Percentiles rank a stretch among this genome's conserved stretches.
Evolutionary conservation across 75 land plant species (phyloP).

Genomic region (Sequoia sempervirens): DNA sequence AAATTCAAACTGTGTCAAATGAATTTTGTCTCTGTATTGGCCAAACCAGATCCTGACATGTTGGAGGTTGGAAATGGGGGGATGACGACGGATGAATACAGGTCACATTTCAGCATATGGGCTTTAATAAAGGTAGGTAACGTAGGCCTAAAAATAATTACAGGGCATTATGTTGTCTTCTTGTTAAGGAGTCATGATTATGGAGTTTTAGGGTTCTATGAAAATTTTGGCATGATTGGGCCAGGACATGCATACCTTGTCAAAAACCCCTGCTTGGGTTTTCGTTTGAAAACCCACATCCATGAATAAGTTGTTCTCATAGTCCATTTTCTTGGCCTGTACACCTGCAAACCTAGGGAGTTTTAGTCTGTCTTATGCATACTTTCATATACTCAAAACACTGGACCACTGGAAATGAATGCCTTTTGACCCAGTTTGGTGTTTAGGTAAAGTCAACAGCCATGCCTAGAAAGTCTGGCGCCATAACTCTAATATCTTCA

Average conservation of each 20-base stretch:
- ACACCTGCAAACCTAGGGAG: background rate
- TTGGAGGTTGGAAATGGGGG: constrained; percentile 96
- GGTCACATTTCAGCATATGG: constrained; percentile 91
- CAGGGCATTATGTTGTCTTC: background rate
- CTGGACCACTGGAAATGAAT: background rate
- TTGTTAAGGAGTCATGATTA: background rate
- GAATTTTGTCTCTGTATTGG: background rate
- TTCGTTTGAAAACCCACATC: background rate
- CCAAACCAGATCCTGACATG: constrained; percentile 87
- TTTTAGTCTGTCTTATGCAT: background rate
- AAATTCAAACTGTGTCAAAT: background rate
- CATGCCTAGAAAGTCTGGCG: no score
- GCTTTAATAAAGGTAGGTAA: constrained; percentile 70
- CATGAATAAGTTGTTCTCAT: background rate
- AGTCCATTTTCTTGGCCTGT: background rate
- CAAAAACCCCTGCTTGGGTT: background rate
- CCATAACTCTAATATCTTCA: background rate
- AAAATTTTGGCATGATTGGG: background rate
- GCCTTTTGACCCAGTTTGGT: no score
- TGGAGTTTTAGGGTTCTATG: background rate
- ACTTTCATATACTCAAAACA: background rate
- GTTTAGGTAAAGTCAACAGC: no score
- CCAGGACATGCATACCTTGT: background rate
- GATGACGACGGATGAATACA: constrained; percentile 70
- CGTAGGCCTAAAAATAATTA: background rate